Percentiles rank a stretch among this genome's conserved stretches.
Conservation (phyloP, 2,329 filamentous ascomycete genomes). For the Trichophyton benhamiae region DNA sequence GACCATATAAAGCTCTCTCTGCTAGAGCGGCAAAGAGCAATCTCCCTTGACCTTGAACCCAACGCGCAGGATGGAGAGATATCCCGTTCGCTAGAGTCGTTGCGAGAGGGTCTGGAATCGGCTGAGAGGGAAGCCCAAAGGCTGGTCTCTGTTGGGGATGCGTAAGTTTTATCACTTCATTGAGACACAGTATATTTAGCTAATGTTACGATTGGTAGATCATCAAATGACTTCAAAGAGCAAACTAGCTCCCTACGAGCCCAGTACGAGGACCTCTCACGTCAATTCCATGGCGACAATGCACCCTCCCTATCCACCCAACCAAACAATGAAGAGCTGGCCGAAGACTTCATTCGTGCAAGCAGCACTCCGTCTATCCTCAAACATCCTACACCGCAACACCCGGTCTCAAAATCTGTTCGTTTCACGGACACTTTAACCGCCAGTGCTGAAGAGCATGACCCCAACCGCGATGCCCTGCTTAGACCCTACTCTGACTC, state of each 20-base stretch:
- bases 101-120: conserved; percentile 64
- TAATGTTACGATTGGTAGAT: conserved; percentile 14
- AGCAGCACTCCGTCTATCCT: conserved; percentile 31
- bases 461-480: conserved; percentile 44
- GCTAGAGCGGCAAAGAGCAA: conserved; percentile 77
- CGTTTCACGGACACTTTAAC: conserved; percentile 59
- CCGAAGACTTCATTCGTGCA: conserved; percentile 52
- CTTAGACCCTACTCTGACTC: conserved; percentile 50
- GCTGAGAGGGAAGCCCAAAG: conserved; percentile 54
- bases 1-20: conserved; percentile 96
- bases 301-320: conserved; percentile 18
- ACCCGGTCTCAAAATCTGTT: conserved; percentile 55
- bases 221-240: conserved; percentile 45
- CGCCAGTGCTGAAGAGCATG: conserved; percentile 28
- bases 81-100: conserved; percentile 72
- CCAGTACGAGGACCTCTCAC: conserved; percentile 63
- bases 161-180: conserved; percentile 34
- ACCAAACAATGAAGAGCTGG: conserved; percentile 24
- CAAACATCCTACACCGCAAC: conserved; percentile 34
- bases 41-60: conserved; percentile 63
- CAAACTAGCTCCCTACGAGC: conserved; percentile 56
- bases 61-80: conserved; percentile 82
- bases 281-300: conserved; percentile 61
- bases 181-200: not conserved
- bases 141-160: conserved; percentile 50